Evolutionary conservation across 805 yeast genomes (phyloP), one percentile per base, ranked within the genome.

Genomic region (Brettanomyces sp.): DNA sequence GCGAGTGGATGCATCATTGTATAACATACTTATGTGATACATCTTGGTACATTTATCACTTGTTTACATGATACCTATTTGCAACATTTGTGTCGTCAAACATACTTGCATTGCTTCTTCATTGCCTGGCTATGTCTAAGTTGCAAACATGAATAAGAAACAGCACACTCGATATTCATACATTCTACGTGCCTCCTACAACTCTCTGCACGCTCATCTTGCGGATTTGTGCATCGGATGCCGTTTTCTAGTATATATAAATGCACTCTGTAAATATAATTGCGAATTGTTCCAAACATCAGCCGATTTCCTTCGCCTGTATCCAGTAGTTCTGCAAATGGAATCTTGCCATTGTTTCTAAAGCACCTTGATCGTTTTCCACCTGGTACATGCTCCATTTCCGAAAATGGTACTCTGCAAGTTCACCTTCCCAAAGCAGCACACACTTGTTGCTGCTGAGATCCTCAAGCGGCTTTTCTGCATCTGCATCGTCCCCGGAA

Each of bases 391-490:
- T 68, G 3, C 85, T 76, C 95, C 95, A 90, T 53, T 74, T 76
- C 40, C 70, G 70, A 60, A 87, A 88, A 45, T 70, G 70, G 11
- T 73, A 58, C 1, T 69, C 71, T 35, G 63, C 60, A 36, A 85
- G 49, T 51, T 74, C 76, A 1, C 96, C 96, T 49, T 77, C 82
- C 95, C 96, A 87, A 2, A 83, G 49, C 18, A 80, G 51, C 3
- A 56, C 54, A 47, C 84, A 74, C 44, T 58, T 57, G 52, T 80
- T 82, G 0, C 51, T 51, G 0, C 63, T 49, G 41, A 77, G 57
- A 50, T 77, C 76, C 9, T 69, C 56, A n/a, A 52, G 39, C 23
- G 49, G 53, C 6, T 38, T 41, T 9, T 45, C 46, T 4, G 43
- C 39, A 5, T 23, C 8, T 3, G 7, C 47, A 4, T 22, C 41